Evolutionary conservation across 2,329 filamentous ascomycete genomes (phyloP), one percentile per base, ranked within the genome.

Genomic region (Dendryphion nanum): DNA sequence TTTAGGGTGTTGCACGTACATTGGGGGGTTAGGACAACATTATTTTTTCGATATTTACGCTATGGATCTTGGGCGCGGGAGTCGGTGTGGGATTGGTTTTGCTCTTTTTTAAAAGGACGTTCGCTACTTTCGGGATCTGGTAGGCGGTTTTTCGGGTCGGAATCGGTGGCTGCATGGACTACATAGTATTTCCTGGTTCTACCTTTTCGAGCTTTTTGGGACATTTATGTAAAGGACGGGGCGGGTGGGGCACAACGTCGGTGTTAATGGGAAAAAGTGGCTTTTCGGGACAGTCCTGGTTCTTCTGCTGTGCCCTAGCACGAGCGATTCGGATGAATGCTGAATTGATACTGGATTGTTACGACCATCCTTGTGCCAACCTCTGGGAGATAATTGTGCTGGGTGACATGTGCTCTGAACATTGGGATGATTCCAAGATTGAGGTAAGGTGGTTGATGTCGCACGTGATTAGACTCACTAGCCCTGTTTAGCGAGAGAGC

Each of bases 261-360:
- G 40, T 45, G 51, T 40, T n/a, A n/a, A n/a, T n/a, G n/a, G n/a
- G 57, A 57, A 60, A 49, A 63, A 57, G 43, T 55, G 41, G 47
- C 45, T 51, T 51, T 42, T 35, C 14, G 32, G n/a, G n/a, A n/a
- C n/a, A n/a, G n/a, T n/a, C n/a, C n/a, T n/a, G n/a, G n/a, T n/a
- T n/a, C n/a, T n/a, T n/a, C n/a, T n/a, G n/a, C n/a, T n/a, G n/a
- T n/a, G n/a, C n/a, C n/a, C n/a, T n/a, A n/a, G n/a, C n/a, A n/a
- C n/a, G n/a, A n/a, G n/a, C n/a, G n/a, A n/a, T n/a, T n/a, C n/a
- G n/a, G n/a, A n/a, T n/a, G n/a, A n/a, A n/a, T n/a, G n/a, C n/a
- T n/a, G n/a, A n/a, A n/a, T n/a, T n/a, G n/a, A n/a, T n/a, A n/a
- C n/a, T n/a, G n/a, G n/a, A n/a, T n/a, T n/a, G n/a, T n/a, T n/a